These are phyloP conservation scores for Aspergillus floridensis DNA, from an alignment of 2,329 filamentous ascomycete species.

Conservation along the genomic window DNA sequence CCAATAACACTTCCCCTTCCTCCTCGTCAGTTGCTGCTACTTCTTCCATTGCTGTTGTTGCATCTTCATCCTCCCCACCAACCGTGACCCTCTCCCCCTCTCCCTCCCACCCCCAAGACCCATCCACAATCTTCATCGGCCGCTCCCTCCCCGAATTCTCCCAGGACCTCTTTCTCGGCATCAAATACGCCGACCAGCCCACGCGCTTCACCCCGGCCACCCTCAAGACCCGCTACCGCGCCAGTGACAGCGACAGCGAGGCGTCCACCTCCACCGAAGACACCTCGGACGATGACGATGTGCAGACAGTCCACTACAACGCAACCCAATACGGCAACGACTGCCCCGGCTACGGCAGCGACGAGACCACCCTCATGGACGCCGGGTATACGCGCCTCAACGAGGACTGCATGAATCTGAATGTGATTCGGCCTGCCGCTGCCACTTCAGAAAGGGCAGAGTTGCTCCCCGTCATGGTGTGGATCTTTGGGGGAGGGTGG, in stretches of 20 bases:
- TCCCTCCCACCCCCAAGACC: background rate
- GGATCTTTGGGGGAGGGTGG: conserved; percentile 35
- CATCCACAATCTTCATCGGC: conserved; percentile 25
- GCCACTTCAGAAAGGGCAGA: background rate
- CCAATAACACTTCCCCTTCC: conserved; percentile 2
- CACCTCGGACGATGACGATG: background rate
- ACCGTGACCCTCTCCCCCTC: background rate
- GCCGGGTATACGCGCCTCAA: conserved; percentile 19
- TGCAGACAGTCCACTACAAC: conserved; percentile 22
- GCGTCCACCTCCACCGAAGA: background rate
- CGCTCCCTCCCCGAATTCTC: conserved; percentile 26
- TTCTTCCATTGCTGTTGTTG: background rate
- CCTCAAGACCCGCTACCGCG: conserved; percentile 22
- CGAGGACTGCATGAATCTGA: conserved; percentile 31
- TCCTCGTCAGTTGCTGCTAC: background rate
- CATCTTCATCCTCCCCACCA: background rate
- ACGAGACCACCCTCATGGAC: conserved; percentile 24
- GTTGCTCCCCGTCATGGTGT: conserved; percentile 29
- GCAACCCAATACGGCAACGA: conserved; percentile 31
- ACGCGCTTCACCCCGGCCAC: conserved; percentile 25
- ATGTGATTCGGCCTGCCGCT: conserved; percentile 23
- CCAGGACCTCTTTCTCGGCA: conserved; percentile 30
- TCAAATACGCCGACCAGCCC: conserved; percentile 31
- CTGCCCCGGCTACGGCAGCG: conserved; percentile 33
- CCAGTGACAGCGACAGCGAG: conserved; percentile 23